Evolutionary conservation across 495 filamentous ascomycete genomes (phyloP).

Genomic region (Aspergillus homomorphus): DNA sequence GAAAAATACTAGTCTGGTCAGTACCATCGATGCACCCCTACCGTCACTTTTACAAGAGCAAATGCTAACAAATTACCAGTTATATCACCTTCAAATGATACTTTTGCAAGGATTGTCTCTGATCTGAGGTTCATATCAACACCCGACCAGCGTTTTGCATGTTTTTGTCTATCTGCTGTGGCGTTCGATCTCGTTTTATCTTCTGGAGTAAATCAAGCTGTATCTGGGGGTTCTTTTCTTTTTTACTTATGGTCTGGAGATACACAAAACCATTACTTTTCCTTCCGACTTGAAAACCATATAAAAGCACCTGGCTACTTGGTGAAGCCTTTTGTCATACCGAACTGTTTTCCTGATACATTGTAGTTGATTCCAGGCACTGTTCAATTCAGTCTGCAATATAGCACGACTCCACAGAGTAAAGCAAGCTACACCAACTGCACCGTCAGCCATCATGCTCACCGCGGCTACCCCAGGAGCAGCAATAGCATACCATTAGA

Average conservation of each 20-base stretch:
- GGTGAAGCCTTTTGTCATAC: not conserved
- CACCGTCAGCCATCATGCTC: not conserved
- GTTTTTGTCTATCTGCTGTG: not conserved
- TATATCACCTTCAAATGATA: not conserved
- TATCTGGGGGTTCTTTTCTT: not conserved
- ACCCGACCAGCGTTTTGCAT: not conserved
- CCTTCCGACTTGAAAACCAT: not conserved
- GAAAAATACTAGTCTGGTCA: slow-evolving; percentile 22
- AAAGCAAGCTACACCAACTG: not conserved
- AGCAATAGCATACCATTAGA: not conserved
- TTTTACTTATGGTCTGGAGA: not conserved
- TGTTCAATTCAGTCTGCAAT: not conserved
- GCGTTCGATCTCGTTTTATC: not conserved
- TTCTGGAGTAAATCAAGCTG: not conserved
- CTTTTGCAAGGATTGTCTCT: not conserved
- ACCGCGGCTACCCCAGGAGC: too few species aligned
- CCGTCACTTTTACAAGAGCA: not conserved
- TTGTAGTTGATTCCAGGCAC: not conserved
- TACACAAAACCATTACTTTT: not conserved
- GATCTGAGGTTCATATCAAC: not conserved
- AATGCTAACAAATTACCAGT: not conserved
- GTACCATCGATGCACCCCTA: not conserved
- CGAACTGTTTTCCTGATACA: not conserved
- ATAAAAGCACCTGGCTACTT: not conserved
- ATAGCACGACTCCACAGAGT: not conserved